Evolutionary conservation across 2,329 filamentous ascomycete species (phyloP).

Genomic region (Aspergillus ochraceus): DNA sequence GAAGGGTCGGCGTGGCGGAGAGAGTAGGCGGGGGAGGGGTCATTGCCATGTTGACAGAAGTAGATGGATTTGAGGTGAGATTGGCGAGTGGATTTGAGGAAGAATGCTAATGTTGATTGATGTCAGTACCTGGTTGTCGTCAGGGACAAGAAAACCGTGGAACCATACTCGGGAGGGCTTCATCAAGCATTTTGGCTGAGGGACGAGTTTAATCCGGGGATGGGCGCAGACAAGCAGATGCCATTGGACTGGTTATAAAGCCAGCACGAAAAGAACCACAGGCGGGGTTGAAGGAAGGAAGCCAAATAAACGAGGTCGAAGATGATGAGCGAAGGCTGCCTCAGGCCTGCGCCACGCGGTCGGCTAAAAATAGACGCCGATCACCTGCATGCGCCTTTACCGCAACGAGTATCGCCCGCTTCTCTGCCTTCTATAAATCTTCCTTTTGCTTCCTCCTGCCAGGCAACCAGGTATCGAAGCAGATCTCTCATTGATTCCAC

Average conservation of each 20-base stretch:
- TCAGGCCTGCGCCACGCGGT: slow-evolving; percentile 6
- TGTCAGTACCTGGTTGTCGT: not conserved
- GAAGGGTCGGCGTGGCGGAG: slow-evolving; percentile 73
- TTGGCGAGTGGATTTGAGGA: slow-evolving; percentile 55
- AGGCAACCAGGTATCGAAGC: not conserved
- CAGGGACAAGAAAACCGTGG: not conserved
- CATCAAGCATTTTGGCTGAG: slow-evolving; percentile 73
- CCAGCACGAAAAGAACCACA: not conserved
- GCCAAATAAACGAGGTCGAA: not conserved
- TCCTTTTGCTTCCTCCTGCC: not conserved
- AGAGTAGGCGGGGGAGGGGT: slow-evolving; percentile 77
- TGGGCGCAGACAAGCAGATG: not conserved
- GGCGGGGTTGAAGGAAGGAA: not conserved
- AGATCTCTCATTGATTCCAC: not conserved
- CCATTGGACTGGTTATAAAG: slow-evolving; percentile 3
- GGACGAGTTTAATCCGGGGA: not conserved
- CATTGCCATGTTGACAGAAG: slow-evolving; percentile 71
- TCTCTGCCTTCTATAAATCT: slow-evolving; percentile 3
- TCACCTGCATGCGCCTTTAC: not conserved
- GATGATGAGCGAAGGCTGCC: not conserved
- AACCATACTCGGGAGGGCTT: slow-evolving; percentile 74
- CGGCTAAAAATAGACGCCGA: slow-evolving; percentile 7
- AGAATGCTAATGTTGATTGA: slow-evolving; percentile 52
- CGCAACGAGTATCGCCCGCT: not conserved
- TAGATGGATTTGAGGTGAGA: slow-evolving; percentile 41